Base-by-base conservation (phyloP, 805 yeast species). In the Yamadazyma olivae region DNA sequence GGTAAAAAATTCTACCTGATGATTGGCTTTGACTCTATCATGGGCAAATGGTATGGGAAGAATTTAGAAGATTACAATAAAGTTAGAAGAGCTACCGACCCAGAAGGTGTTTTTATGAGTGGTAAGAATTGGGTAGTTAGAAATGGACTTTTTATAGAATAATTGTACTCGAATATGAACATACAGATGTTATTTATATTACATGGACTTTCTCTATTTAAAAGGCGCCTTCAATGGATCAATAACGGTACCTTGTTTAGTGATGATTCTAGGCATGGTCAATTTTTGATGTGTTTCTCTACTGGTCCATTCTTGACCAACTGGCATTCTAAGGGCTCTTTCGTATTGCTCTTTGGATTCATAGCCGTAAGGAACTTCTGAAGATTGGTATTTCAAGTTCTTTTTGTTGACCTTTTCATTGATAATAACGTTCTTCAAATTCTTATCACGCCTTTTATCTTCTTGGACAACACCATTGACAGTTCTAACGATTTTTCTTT, bases 271-370 rank as follows among this genome's bases (percentile, higher is more conserved):
- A 27, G 99, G 98, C 79, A 85, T 89, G 33, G 93, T 87, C 48
- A 87, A 67, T 55, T 79, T 79, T 67, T 89, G 95, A 67, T 85
- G 93, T 3, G 95, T 79, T 36, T 79, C 83, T 54, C 87, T 79
- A 5, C 95, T 77, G 6, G 91, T 81, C 98, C 98, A 93, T 62
- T 93, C 96, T 59, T 86, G 95, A 17, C 98, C 98, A 42, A 93
- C 69, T n/a, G 98, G 97, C 88, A 88, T 83, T 55, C 95, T 77
- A 53, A 93, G 69, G 4, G 95, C 80, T 55, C 96, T 77, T 61
- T 93, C 99, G 59, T 93, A 93, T 63, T 93, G 98, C 56, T 89
- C 98, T 56, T 82, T 75, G 41, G 82, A 83, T 64, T 93, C 97
- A 59, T 74, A 93, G 41, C 97, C 97, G 75, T 81, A 91, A 18